A percentile compares a stretch with the other conserved stretches of the same genome.
phyloP scores from a whole-genome alignment of 139 green algal genomes.

The Volvox africanus region DNA sequence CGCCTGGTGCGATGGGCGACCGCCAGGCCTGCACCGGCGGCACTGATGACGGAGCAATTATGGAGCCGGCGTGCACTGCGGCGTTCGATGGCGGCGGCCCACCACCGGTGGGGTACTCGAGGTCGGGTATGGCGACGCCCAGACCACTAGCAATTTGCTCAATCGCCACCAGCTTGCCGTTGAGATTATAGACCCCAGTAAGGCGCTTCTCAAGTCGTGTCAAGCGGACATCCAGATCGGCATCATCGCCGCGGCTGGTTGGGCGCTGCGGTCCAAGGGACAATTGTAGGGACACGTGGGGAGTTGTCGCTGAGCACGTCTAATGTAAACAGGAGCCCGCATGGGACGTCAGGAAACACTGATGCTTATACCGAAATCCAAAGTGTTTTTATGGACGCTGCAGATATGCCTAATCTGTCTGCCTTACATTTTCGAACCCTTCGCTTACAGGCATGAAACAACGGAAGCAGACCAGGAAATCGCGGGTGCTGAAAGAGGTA shows the following conservation, averaged over 20 bases:
- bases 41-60: neutral
- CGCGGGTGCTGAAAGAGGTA: too few species aligned
- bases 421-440: too few species aligned
- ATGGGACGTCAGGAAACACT: too few species aligned
- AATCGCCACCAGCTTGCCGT: slow-evolving; percentile 58
- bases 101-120: slow-evolving; percentile 41
- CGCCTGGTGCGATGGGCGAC: neutral
- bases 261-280: neutral
- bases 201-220: slow-evolving; percentile 48
- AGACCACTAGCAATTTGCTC: slow-evolving; percentile 59
- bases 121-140: slow-evolving; percentile 51
- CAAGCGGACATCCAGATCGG: slow-evolving; percentile 50
- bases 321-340: too few species aligned
- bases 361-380: too few species aligned
- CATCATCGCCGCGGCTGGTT: neutral
- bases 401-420: too few species aligned
- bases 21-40: slow-evolving; percentile 27
- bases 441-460: too few species aligned
- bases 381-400: too few species aligned
- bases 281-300: too few species aligned
- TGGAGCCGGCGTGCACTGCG: neutral
- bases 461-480: too few species aligned
- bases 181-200: slow-evolving; percentile 61
- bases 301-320: too few species aligned
- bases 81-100: neutral